Conservation (phyloP, 1,139 yeast species). For the Yamadazyma friedrichii region DNA sequence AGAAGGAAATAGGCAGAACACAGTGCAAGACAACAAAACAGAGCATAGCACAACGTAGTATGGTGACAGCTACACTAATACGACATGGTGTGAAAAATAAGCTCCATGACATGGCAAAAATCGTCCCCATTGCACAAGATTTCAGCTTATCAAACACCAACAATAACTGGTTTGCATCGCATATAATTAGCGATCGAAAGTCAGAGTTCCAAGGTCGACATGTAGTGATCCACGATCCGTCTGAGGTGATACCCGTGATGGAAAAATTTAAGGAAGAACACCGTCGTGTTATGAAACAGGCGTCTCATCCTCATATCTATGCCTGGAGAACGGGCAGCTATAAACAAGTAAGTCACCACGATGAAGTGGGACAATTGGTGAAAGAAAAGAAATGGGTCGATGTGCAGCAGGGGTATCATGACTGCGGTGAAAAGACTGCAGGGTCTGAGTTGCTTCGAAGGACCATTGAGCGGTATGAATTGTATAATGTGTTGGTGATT, state of each 20-base stretch:
- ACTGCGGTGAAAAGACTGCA: constrained; percentile 67
- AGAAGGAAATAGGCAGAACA: too few relatives aligned
- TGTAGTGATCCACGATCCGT: constrained; percentile 29
- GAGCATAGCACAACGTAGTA: too few relatives aligned
- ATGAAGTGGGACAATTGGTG: constrained; percentile 8
- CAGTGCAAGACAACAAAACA: too few relatives aligned
- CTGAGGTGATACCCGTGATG: constrained; percentile 41
- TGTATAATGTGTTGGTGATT: constrained; percentile 55
- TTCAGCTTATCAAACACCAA: too few relatives aligned
- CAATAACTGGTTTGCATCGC: constrained; percentile 29
- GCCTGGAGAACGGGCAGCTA: constrained; percentile 59
- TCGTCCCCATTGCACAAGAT: too few relatives aligned
- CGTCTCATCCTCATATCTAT: constrained; percentile 65
- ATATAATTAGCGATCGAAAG: constrained; percentile 40
- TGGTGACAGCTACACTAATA: too few relatives aligned
- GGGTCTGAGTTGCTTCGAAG: constrained; percentile 53
- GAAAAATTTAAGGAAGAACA: constrained; percentile 31
- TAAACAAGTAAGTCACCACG: constrained; percentile 1
- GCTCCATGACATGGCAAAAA: too few relatives aligned
- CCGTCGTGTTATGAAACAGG: constrained; percentile 45
- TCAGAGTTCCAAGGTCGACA: constrained; percentile 65
- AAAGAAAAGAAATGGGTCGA: constrained; percentile 13
- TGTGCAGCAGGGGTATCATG: constrained; percentile 55
- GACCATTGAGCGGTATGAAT: constrained; percentile 43
- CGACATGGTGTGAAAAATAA: too few relatives aligned